Evolutionary conservation across 371 early-diverging fungal genomes (phyloP), one percentile per base, ranked within the genome.

Genomic region (Mortierella sp.): DNA sequence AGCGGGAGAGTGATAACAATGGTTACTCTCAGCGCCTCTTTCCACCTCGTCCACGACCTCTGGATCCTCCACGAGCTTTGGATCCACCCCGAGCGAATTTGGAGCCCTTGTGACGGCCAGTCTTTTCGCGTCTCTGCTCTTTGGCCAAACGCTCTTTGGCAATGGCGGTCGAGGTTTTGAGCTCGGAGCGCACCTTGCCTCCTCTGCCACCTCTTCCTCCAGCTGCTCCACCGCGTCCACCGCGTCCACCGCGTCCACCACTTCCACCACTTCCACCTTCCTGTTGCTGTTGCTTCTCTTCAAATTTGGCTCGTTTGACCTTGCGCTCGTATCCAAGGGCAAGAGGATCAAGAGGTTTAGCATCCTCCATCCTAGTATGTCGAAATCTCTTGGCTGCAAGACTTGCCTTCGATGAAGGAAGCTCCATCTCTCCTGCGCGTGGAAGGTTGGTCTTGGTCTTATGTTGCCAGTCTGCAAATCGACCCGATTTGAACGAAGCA

Each of bases 381-480:
- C 87, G 83, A 82, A 86, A 93, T 15, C 88, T 77, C 52, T 89
- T 88, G 25, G 84, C 80, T 0, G 79, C 81, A 60, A 86, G 62
- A 2, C 75, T 67, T 18, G 73, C 66, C 28, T 62, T 67, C 9
- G 86, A 83, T 21, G 81, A 82, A 4, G 81, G 77, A 50, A 96
- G 83, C 70, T 99, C 98, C 65, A 82, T 81, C 72, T 98, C 98
- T 60, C 98, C 99, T 12, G 87, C 83, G 16, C 94, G 91, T 25
- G 97, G 98, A 9, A 98, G 72, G 15, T 71, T 64, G 37, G 93
- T 85, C 64, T 91, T 90, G 48, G 92, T 94, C 84, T 95, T 94
- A 61, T 94, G 92, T 64, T 93, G 91, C 98, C 98, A 99, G 60
- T 92, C 91, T 63, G 89, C 86, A 80, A 92, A 95, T 58, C 90